Evolutionary conservation across 257 asterid genomes (phyloP).

Genomic region (Solanum paucissectum): DNA sequence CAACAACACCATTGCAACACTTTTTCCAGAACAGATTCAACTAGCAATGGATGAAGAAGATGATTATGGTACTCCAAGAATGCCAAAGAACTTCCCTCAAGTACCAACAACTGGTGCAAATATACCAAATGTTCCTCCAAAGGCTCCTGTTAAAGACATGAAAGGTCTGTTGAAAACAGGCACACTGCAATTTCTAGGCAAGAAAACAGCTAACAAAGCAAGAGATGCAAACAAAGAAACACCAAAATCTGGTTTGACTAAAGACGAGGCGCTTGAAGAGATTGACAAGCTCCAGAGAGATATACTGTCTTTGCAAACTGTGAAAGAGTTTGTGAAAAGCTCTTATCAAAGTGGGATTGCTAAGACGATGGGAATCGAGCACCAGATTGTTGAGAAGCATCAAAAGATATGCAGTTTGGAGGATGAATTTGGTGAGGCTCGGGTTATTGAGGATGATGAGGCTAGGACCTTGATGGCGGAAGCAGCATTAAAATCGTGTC

Average conservation of each 20-base stretch:
- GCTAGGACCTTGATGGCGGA: slow-evolving; percentile 88
- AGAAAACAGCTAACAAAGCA: slow-evolving; percentile 12
- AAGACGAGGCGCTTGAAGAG: slow-evolving; percentile 55
- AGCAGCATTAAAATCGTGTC: slow-evolving; percentile 74
- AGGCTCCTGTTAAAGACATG: slow-evolving; percentile 41
- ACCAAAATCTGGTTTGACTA: slow-evolving; percentile 41
- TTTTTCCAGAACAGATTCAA: slow-evolving; percentile 73
- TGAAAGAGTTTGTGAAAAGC: slow-evolving; percentile 82
- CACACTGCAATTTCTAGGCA: slow-evolving; percentile 32
- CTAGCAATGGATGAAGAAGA: slow-evolving; percentile 52
- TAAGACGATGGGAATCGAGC: slow-evolving; percentile 71
- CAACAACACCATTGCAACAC: slow-evolving; percentile 70
- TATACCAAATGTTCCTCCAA: slow-evolving; percentile 46
- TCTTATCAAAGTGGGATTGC: slow-evolving; percentile 68
- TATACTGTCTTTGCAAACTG: slow-evolving; percentile 62
- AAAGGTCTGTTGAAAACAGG: slow-evolving; percentile 41
- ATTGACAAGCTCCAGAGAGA: slow-evolving; percentile 76
- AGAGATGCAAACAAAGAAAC: neutral
- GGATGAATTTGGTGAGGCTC: slow-evolving; percentile 59
- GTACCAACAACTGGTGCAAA: slow-evolving; percentile 10
- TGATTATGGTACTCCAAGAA: slow-evolving; percentile 15
- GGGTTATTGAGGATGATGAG: slow-evolving; percentile 65
- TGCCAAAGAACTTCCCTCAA: slow-evolving; percentile 16
- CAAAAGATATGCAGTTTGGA: slow-evolving; percentile 49
- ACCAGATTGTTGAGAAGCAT: slow-evolving; percentile 64